Percentiles rank a stretch among this genome's conserved stretches.
Evolutionary conservation across 371 early-diverging fungal genomes (phyloP).

Genomic region (Funneliformis caledonium): DNA sequence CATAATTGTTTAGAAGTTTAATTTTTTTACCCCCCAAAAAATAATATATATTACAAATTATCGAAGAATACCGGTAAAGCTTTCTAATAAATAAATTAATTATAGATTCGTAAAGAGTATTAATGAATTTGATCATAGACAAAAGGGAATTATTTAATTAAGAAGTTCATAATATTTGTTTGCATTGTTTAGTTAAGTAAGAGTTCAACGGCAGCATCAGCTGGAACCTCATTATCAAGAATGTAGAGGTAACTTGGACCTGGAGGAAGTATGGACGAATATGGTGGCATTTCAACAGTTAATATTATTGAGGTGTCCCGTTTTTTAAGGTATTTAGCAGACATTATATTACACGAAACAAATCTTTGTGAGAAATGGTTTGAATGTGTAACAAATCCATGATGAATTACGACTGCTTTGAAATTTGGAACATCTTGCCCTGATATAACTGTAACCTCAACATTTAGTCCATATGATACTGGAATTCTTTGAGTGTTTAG

Average conservation of each 20-base stretch:
- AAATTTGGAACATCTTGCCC: slow-evolving; percentile 38
- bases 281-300: slow-evolving; percentile 57
- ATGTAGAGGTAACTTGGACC: slow-evolving; percentile 59
- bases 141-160: too few species aligned
- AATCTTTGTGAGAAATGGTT: slow-evolving; percentile 66
- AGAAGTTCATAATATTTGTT: too few species aligned
- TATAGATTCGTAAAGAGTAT: too few species aligned
- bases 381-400: slow-evolving; percentile 69
- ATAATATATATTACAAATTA: too few species aligned
- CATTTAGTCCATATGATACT: slow-evolving; percentile 41
- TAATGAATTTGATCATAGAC: too few species aligned
- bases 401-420: slow-evolving; percentile 51
- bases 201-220: not conserved
- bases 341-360: slow-evolving; percentile 50
- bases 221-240: slow-evolving; percentile 61
- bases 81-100: too few species aligned
- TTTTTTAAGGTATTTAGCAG: slow-evolving; percentile 37
- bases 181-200: too few species aligned
- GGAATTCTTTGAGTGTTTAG: not conserved
- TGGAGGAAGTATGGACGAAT: slow-evolving; percentile 62
- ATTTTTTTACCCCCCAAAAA: too few species aligned
- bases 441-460: slow-evolving; percentile 36
- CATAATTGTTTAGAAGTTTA: too few species aligned
- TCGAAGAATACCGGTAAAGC: too few species aligned
- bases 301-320: slow-evolving; percentile 45